These are phyloP conservation scores for Ogataea haglerorum DNA, from an alignment of 805 yeast genomes.

Conservation along the genomic window DNA sequence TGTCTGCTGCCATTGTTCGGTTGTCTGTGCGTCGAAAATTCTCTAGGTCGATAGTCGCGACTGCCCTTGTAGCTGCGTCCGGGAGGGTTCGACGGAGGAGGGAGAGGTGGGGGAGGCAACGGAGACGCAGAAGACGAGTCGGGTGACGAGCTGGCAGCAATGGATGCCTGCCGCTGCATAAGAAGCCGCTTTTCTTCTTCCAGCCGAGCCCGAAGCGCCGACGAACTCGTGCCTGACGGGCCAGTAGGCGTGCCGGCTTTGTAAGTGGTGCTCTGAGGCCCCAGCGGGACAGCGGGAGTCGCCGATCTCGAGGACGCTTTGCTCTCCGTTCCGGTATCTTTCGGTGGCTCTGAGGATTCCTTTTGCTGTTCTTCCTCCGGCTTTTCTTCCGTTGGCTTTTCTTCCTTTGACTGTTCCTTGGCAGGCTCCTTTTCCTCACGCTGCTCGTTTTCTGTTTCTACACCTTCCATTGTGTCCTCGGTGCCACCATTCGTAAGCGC, in stretches of 20 bases:
- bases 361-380: background rate
- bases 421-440: background rate
- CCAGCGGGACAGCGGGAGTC: constrained; percentile 1
- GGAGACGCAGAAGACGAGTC: constrained; percentile 10
- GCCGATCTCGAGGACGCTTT: background rate
- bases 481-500: constrained; percentile 1
- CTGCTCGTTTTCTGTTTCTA: background rate
- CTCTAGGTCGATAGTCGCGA: constrained; percentile 9
- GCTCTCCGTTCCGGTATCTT: background rate
- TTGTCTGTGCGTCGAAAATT: constrained; percentile 10
- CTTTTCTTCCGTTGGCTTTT: no score
- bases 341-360: background rate
- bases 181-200: constrained; percentile 17
- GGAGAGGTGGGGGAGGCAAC: constrained; percentile 19
- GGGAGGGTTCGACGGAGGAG: constrained; percentile 12
- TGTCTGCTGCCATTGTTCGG: constrained; percentile 3
- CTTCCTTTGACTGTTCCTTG: no score
- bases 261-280: background rate
- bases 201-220: constrained; percentile 12
- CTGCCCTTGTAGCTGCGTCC: constrained; percentile 4
- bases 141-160: background rate
- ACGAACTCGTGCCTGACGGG: background rate
- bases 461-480: background rate
- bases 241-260: background rate
- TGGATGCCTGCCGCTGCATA: constrained; percentile 11